Conservation (phyloP, 2,329 filamentous ascomycete species). For the Pseudofabraea citricarpa region DNA sequence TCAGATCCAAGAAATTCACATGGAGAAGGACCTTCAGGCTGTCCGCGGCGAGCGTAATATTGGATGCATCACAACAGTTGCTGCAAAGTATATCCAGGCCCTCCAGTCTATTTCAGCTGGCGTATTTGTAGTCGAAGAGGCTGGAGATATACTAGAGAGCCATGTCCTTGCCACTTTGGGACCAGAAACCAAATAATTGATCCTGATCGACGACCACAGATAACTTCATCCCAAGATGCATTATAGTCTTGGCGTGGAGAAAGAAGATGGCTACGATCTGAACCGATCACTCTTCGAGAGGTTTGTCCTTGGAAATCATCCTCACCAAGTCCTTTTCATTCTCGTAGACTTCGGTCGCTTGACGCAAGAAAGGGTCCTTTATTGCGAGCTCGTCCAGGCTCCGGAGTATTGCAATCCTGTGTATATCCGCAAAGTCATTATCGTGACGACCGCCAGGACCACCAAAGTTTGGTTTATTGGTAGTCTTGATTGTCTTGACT, state of each 20-base stretch:
- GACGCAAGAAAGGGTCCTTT: background rate
- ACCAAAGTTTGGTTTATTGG: background rate
- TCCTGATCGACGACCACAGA: constrained; percentile 70
- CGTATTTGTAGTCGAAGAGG: constrained; percentile 65
- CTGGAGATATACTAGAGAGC: constrained; percentile 66
- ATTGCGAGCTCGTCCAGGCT: background rate
- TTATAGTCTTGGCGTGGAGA: constrained; percentile 56
- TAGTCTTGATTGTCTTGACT: background rate
- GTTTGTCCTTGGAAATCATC: constrained; percentile 50
- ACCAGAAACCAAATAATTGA: constrained; percentile 52
- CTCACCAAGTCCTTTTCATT: too few species aligned
- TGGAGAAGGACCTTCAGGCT: constrained; percentile 35
- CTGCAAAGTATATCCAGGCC: constrained; percentile 54
- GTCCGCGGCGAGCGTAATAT: constrained; percentile 55
- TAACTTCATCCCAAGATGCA: constrained; percentile 66
- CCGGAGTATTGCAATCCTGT: background rate
- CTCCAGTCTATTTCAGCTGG: constrained; percentile 51
- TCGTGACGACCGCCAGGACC: background rate
- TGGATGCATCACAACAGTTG: constrained; percentile 66
- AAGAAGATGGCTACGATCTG: constrained; percentile 60
- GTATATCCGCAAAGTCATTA: background rate
- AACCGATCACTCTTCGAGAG: constrained; percentile 67
- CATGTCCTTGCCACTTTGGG: constrained; percentile 60
- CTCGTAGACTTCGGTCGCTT: too few species aligned
- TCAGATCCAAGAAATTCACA: constrained; percentile 39